phyloP scores from a whole-genome alignment of 805 yeast species.

The Jamesozyma gamospora region DNA sequence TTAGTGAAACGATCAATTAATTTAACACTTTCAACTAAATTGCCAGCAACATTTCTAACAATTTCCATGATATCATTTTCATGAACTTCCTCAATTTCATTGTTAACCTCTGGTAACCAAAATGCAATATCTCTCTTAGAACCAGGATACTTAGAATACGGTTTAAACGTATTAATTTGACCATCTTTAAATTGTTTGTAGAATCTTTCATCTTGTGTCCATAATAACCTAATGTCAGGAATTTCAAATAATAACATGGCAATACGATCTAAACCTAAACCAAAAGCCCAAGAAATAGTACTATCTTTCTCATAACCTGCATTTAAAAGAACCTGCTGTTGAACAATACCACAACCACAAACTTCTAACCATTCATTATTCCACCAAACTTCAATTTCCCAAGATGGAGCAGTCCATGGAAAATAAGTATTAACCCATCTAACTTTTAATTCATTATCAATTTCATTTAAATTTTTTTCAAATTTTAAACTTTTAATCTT shows the following conservation, averaged over 20 bases:
- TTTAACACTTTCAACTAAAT: constrained; percentile 76
- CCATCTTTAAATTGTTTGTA: constrained; percentile 58
- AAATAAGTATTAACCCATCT: constrained; percentile 94
- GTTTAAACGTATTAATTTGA: constrained; percentile 60
- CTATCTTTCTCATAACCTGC: constrained; percentile 50
- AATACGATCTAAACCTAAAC: constrained; percentile 86
- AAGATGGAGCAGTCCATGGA: constrained; percentile 98
- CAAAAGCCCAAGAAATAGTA: constrained; percentile 94
- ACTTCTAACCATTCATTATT: constrained; percentile 96
- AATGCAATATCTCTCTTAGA: constrained; percentile 81
- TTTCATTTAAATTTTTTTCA: constrained; percentile 26
- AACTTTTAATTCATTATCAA: constrained; percentile 52
- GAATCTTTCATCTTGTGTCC: constrained; percentile 80
- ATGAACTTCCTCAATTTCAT: constrained; percentile 37
- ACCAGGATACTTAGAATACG: constrained; percentile 88
- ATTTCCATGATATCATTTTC: constrained; percentile 91
- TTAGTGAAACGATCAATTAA: constrained; percentile 75
- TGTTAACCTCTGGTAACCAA: constrained; percentile 52
- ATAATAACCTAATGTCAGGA: constrained; percentile 88
- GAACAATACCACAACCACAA: constrained; percentile 91
- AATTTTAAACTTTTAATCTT: constrained; percentile 20
- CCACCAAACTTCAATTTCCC: constrained; percentile 99
- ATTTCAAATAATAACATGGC: constrained; percentile 94
- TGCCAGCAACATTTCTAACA: constrained; percentile 76
- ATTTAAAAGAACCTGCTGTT: constrained; percentile 62